A percentile compares a stretch with the other conserved stretches of the same genome.
These are phyloP conservation scores for Boletellus sp. DNA, from an alignment of 768 basidiomycete genomes.

Conservation along the genomic window DNA sequence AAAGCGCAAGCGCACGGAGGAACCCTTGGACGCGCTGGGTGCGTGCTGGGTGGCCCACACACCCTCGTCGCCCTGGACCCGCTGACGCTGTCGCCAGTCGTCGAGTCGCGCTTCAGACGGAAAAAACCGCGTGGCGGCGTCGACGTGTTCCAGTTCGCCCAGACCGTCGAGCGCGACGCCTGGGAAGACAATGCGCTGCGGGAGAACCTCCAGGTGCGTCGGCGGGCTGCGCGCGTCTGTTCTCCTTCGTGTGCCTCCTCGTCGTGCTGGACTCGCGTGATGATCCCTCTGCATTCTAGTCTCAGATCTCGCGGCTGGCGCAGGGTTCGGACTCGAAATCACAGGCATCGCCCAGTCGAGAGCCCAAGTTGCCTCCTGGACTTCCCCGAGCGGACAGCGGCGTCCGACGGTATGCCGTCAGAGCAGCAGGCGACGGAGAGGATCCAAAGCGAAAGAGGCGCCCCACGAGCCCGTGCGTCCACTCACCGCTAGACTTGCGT, in stretches of 20 bases:
- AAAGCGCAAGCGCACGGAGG: conserved; percentile 79
- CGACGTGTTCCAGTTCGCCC: conserved; percentile 77
- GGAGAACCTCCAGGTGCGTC: conserved; percentile 59
- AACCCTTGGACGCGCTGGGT: conserved; percentile 80
- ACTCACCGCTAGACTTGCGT: background rate
- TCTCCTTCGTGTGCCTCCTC: too few relatives aligned
- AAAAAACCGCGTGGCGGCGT: conserved; percentile 56
- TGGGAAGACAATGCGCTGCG: conserved; percentile 62
- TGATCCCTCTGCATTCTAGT: conserved; percentile 33
- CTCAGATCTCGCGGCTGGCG: conserved; percentile 53
- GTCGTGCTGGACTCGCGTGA: background rate
- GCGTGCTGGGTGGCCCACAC: conserved; percentile 24
- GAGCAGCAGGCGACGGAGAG: conserved; percentile 15
- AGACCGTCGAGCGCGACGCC: conserved; percentile 66
- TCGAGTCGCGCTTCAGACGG: conserved; percentile 56
- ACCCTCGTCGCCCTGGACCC: conserved; percentile 10
- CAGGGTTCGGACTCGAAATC: conserved; percentile 31
- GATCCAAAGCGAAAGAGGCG: conserved; percentile 21
- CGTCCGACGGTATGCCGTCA: conserved; percentile 51
- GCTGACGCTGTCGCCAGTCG: conserved; percentile 38
- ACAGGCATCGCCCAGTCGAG: conserved; percentile 14
- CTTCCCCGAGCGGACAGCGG: conserved; percentile 34
- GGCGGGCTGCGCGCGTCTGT: background rate
- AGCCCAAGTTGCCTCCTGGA: conserved; percentile 6
- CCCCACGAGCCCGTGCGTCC: conserved; percentile 42